Evolutionary conservation across 805 yeast species (phyloP).

Genomic region (Hyphopichia homilentoma): DNA sequence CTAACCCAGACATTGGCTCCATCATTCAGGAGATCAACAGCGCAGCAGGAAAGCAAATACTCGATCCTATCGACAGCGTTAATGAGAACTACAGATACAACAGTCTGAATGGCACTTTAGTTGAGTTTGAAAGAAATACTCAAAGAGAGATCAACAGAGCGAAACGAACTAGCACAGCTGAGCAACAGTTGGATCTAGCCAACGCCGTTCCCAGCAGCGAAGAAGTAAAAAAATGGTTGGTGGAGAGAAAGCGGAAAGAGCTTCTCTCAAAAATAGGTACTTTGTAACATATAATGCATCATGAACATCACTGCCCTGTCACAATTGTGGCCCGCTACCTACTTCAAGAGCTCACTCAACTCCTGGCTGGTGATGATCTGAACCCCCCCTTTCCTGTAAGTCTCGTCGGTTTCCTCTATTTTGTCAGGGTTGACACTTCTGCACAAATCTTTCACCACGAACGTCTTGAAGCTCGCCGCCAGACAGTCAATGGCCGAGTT

Average conservation of each 20-base stretch:
- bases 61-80: slow-evolving; percentile 1
- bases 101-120: slow-evolving; percentile 13
- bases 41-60: slow-evolving; percentile 7
- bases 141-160: slow-evolving; percentile 8
- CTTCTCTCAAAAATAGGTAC: slow-evolving; percentile 35
- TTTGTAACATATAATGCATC: not conserved
- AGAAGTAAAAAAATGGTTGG: slow-evolving; percentile 45
- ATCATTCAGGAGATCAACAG: slow-evolving; percentile 9
- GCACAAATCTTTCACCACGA: slow-evolving; percentile 55
- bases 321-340: not conserved
- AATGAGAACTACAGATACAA: slow-evolving; percentile 1
- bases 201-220: slow-evolving; percentile 24
- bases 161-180: no score
- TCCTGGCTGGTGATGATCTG: no score
- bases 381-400: slow-evolving; percentile 33
- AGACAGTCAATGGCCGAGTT: slow-evolving; percentile 72
- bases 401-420: slow-evolving; percentile 26
- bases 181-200: slow-evolving; percentile 19
- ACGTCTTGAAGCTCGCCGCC: slow-evolving; percentile 57
- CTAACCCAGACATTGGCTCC: slow-evolving; percentile 3
- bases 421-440: slow-evolving; percentile 52
- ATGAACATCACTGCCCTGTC: not conserved
- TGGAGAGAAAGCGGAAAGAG: slow-evolving; percentile 41
- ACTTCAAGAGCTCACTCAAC: not conserved
- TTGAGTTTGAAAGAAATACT: slow-evolving; percentile 23